Conservation (phyloP, 1,139 yeast genomes). For the Taiozyma sp. region DNA sequence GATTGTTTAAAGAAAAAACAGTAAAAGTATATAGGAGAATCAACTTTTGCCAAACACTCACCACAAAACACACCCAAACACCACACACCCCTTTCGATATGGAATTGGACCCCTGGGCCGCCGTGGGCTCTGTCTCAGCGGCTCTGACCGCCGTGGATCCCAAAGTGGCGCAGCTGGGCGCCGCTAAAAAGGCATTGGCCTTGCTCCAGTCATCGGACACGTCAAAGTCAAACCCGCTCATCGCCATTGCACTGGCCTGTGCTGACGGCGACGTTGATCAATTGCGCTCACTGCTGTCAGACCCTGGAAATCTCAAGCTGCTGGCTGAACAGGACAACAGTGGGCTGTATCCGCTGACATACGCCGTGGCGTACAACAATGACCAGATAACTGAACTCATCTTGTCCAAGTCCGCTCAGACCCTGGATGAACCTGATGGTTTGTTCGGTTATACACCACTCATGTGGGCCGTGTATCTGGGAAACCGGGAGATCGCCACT, state of each 20-base stretch:
- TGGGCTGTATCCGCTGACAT: conserved; percentile 49
- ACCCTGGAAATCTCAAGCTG: conserved; percentile 30
- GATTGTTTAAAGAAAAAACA: background rate
- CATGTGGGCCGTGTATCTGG: conserved; percentile 45
- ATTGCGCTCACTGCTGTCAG: conserved; percentile 16
- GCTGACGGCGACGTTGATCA: conserved; percentile 48
- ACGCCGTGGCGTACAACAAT: conserved; percentile 48
- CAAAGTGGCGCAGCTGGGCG: conserved; percentile 37
- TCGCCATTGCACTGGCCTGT: conserved; percentile 41
- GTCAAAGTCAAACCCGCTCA: conserved; percentile 26
- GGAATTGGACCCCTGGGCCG: conserved; percentile 25
- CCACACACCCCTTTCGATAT: conserved; percentile 3
- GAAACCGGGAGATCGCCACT: conserved; percentile 30
- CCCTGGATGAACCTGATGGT: conserved; percentile 31
- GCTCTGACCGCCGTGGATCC: conserved; percentile 30
- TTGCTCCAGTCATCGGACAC: conserved; percentile 17
- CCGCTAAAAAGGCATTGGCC: conserved; percentile 42
- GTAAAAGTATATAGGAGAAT: too few relatives aligned
- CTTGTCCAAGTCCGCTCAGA: conserved; percentile 10
- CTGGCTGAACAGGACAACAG: conserved; percentile 31
- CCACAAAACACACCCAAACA: too few relatives aligned
- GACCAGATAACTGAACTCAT: conserved; percentile 29
- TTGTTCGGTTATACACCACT: conserved; percentile 39
- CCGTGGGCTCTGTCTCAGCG: conserved; percentile 13
- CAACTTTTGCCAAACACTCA: too few relatives aligned